A percentile compares a stretch with the other conserved stretches of the same genome.
phyloP scores from a whole-genome alignment of 495 filamentous ascomycete species.

The Aspergillus affinis region DNA sequence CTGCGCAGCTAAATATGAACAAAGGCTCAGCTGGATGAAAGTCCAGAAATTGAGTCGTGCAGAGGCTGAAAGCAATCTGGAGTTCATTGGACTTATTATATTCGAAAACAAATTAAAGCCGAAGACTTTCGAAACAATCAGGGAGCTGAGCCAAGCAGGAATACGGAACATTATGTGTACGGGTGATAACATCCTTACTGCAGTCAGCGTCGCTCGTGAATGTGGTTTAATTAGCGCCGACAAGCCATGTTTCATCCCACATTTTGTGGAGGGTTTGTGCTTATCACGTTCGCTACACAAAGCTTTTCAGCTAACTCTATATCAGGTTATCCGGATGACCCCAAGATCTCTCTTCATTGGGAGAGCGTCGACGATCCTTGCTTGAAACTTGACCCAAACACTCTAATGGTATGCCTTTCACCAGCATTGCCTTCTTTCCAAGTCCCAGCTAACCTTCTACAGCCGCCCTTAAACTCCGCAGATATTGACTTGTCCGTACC shows the following conservation, averaged over 20 bases:
- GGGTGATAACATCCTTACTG: constrained; percentile 97
- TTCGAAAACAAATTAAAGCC: constrained; percentile 99
- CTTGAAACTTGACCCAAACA: constrained; percentile 72
- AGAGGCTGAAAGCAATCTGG: constrained; percentile 77
- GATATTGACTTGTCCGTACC: constrained; percentile 80
- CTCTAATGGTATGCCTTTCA: constrained; percentile 58
- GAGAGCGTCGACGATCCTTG: constrained; percentile 86
- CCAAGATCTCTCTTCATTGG: constrained; percentile 74
- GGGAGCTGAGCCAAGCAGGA: constrained; percentile 78
- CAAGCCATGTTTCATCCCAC: constrained; percentile 89
- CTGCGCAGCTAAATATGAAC: constrained; percentile 85
- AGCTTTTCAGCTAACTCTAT: constrained; percentile 10
- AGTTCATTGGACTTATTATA: constrained; percentile 93
- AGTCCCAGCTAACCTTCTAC: constrained; percentile 12
- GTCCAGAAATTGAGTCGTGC: constrained; percentile 87
- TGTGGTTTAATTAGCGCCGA: constrained; percentile 78
- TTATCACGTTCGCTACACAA: background rate
- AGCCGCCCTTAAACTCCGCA: constrained; percentile 68
- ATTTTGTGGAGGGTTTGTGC: constrained; percentile 69
- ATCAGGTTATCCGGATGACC: constrained; percentile 60
- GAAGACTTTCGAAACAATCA: constrained; percentile 71
- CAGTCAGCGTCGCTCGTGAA: constrained; percentile 93
- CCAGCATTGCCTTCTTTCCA: background rate
- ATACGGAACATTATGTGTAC: constrained; percentile 97
- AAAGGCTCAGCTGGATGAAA: constrained; percentile 86